These are phyloP conservation scores for Mycothermus thermophilus DNA, from an alignment of 495 filamentous ascomycete genomes.

Conservation along the genomic window DNA sequence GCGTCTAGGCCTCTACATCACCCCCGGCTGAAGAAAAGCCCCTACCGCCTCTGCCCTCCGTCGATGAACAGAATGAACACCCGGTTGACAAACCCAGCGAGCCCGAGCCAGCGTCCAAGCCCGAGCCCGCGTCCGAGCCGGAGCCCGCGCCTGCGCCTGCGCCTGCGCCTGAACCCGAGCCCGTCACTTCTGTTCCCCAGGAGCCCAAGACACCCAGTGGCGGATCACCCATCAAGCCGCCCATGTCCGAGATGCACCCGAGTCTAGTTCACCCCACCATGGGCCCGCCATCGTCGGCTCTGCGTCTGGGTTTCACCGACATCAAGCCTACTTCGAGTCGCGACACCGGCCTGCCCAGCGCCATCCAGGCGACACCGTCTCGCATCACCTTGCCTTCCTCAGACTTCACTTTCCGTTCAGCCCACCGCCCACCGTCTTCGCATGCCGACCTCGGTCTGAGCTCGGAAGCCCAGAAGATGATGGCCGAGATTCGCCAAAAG, in stretches of 20 bases:
- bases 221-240: constrained; percentile 39
- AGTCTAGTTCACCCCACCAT: constrained; percentile 60
- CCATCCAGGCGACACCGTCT: constrained; percentile 33
- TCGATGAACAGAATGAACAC: constrained; percentile 30
- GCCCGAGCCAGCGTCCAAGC: too few species aligned
- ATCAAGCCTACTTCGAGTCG: constrained; percentile 28
- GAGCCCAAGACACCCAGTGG: constrained; percentile 28
- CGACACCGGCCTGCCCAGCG: constrained; percentile 17
- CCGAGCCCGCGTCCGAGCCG: too few species aligned
- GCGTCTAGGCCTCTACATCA: too few species aligned
- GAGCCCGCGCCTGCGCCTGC: too few species aligned
- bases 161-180: constrained; percentile 15
- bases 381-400: constrained; percentile 39
- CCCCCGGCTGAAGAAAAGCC: too few species aligned
- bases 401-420: constrained; percentile 62
- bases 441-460: constrained; percentile 46
- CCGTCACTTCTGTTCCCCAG: constrained; percentile 24
- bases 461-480: constrained; percentile 58
- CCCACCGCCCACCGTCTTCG: constrained; percentile 22
- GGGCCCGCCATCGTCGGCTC: constrained; percentile 49
- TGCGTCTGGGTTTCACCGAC: constrained; percentile 55
- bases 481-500: constrained; percentile 60
- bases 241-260: constrained; percentile 63
- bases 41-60: constrained; percentile 29
- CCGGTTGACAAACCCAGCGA: constrained; percentile 6